Evolutionary conservation across 805 yeast genomes (phyloP).

Genomic region (Starmera dryadoides): DNA sequence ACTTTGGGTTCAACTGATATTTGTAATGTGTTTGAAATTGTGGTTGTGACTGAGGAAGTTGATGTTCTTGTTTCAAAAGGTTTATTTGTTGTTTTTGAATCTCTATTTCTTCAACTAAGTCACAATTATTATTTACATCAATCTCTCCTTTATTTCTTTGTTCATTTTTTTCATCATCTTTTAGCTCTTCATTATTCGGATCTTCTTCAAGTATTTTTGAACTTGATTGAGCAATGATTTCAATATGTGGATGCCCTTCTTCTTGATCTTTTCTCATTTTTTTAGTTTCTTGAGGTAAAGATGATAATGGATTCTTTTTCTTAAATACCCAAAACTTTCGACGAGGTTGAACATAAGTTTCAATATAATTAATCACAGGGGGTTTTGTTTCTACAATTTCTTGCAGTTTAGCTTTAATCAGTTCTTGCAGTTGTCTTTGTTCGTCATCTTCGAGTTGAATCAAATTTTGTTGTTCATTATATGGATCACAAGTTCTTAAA

Average conservation of each 20-base stretch:
- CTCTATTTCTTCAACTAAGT: no score
- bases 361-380: slow-evolving; percentile 8
- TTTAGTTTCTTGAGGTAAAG: background rate
- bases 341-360: background rate
- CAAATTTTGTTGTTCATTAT: background rate
- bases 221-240: slow-evolving; percentile 9
- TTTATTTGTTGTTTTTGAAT: slow-evolving; percentile 1
- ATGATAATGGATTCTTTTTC: background rate
- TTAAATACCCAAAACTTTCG: background rate
- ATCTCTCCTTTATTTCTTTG: background rate
- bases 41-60: background rate
- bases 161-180: background rate
- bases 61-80: background rate
- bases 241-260: slow-evolving; percentile 3
- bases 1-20: no score
- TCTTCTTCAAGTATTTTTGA: no score
- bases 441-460: background rate
- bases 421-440: background rate
- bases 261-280: background rate
- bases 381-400: background rate
- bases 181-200: background rate
- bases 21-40: no score
- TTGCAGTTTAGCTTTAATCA: background rate
- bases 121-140: background rate
- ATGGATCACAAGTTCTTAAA: background rate